Base-by-base conservation (phyloP, 192 early-diverging fungal genomes). In the Rhizoclosmatium globosum region DNA sequence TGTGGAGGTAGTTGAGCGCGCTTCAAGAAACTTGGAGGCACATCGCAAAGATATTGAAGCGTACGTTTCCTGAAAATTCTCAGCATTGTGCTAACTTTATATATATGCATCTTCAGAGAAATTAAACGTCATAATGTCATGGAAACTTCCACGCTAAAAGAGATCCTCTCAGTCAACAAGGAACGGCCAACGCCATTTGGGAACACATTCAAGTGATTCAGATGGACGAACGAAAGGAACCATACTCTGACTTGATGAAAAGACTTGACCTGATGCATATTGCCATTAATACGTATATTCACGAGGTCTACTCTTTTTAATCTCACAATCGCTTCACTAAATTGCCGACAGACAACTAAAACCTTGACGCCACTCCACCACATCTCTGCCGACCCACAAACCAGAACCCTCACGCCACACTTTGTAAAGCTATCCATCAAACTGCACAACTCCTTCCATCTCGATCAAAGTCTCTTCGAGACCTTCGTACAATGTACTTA, bases 361-460 rank as follows among this genome's bases (percentile, higher is more conserved):
- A 62, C 38, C 60, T 62, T 23, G 60, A 62, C 7, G 7, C 60
- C 38, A 62, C 60, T 7, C 60, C 60, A 7, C 11, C 60, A 19
- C 69, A 31, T n/a, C 48, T 6, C 38, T 31, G 13, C 15, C 53
- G 69, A 71, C 41, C 4, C n/a, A 6, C 48, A 15, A 11, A 43
- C 50, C 13, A 71, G 53, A 38, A 19, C 42, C n/a, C 47, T 71
- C 44, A 53, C 69, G 69, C 17, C 48, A 56, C 48, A 6, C 46
- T 71, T 31, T 71, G 69, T 48, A 71, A 48, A 9, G 69, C 69
- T n/a, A 9, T 71, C 6, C 69, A 56, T 39, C 69, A 71, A 57
- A 44, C 21, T 9, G 19, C 15, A 39, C 1, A 17, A 39, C 21
- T 71, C 21, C 15, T 19, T 6, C 15, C 42, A 17, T 48, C 15